Evolutionary conservation across 2,329 filamentous ascomycete species (phyloP).

Genomic region (Hypoxylon sp.): DNA sequence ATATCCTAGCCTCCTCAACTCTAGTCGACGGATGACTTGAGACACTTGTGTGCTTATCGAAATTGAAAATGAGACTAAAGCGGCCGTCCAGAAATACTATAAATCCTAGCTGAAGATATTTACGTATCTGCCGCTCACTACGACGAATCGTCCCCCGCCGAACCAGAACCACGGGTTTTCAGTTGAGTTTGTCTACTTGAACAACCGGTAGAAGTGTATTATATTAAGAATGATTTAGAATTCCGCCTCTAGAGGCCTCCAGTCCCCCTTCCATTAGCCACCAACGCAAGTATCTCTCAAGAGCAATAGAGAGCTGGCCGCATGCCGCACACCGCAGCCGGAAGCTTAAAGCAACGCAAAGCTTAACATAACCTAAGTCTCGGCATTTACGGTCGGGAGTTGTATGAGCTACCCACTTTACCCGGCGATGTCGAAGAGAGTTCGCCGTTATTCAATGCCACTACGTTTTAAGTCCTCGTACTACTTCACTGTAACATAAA

Average conservation of each 20-base stretch:
- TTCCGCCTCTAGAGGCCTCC: not conserved
- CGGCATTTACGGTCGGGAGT: not conserved
- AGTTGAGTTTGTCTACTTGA: not conserved
- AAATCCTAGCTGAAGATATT: not conserved
- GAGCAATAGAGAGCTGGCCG: too few species aligned
- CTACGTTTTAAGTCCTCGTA: too few species aligned
- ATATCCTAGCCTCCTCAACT: not conserved
- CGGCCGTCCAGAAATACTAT: not conserved
- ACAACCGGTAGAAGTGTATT: not conserved
- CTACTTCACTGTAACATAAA: too few species aligned
- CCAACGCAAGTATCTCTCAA: not conserved
- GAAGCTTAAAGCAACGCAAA: not conserved
- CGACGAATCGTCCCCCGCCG: not conserved
- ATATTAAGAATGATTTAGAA: too few species aligned
- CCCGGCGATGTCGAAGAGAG: too few species aligned
- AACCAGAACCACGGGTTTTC: not conserved
- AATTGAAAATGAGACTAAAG: not conserved
- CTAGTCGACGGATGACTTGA: not conserved
- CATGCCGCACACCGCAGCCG: not conserved
- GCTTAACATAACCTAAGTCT: not conserved
- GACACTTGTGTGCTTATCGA: not conserved
- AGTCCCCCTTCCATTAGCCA: not conserved
- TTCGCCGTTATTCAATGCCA: too few species aligned
- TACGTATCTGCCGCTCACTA: not conserved
- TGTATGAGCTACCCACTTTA: not conserved